Base-by-base conservation (phyloP, 148 eudicot genomes). In the Rhododendron kiyosumense region DNA sequence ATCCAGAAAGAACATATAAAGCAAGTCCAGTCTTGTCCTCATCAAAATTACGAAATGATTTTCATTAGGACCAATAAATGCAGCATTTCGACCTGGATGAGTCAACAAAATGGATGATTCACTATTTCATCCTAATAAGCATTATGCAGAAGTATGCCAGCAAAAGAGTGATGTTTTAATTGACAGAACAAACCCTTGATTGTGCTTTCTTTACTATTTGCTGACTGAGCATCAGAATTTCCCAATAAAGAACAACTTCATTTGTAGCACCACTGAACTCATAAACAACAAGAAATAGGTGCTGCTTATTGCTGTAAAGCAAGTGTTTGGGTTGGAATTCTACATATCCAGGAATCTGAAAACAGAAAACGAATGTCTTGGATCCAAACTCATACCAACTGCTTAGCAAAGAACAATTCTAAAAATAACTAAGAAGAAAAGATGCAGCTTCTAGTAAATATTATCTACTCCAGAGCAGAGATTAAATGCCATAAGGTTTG, bases 221-320 rank as follows among this genome's bases (percentile, higher is more conserved):
- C 94, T 83, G 90, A 77, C 79, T 88, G 94, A 83, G 94, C 41
- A 80, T 90, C 92, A 32, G 98, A 93, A 87, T 95, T 97, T 97
- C 99, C 93, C 94, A 90, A 86, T 97, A 97, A 67, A 97, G 90
- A 49, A 93, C 94, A 67, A 97, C 94, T 89, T 97, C 99, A 91
- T 92, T 90, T 83, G 92, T 84, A 45, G 89, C 85, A 77, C 96
- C 93, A 89, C 87, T 93, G 84, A 95, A 92, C 94, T 95, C 98
- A 86, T 91, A 95, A 86, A 95, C 91, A 82, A 91, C 91, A 85
- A 97, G 94, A 89, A 97, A 97, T 28, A 97, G 85, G 90, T 90
- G 95, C 90, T 95, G 97, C 93, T 97, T 97, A 89, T 81, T 91
- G 91, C 99, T 94, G 88, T 97, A 89, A 63, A 90, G 78, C 81